Evolutionary conservation across 106 monocot species (phyloP), one percentile per base, ranked within the genome.

Genomic region (Agapanthus africanus): DNA sequence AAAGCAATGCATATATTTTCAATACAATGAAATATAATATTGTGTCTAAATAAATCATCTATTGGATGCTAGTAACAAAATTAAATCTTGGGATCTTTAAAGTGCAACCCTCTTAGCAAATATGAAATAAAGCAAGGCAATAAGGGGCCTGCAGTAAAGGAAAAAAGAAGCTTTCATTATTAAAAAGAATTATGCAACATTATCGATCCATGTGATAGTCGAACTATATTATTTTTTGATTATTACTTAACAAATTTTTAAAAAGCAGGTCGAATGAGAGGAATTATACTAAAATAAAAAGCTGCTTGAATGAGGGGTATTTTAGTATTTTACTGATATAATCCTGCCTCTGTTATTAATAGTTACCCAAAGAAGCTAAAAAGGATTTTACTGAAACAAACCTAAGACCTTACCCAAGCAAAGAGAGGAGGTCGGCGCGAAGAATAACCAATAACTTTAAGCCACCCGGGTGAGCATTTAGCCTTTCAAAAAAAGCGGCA

Each of bases 361-460:
- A 47, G 6, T 47, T 47, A 47, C 14, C 3, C 59, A 30, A 26
- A 59, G 27, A 59, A 30, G 22, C 4, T 62, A 35, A 47, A 47
- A 5, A 26, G 7, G 22, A 50, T 14, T 25, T 22, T 7, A 2
- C 50, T 26, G 22, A 33, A 61, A 34, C n/a, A 28, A 23, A 68
- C 6, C 34, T 25, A 26, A 30, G 11, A 30, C 49, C 78, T 74
- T 81, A 93, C 92, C 5, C 74, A 13, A 88, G 66, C 35, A 81
- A 40, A 56, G 73, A 70, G 51, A 88, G 85, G 46, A 92, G 88
- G 44, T 93, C 92, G 19, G 88, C 88, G 56, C 92, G 92, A 60
- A 93, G 73, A 59, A 78, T 37, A 38, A 74, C 74, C 60, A 93
- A 49, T 40, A 88, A 75, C 81, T 93, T 93, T 73, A 93, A 73